Evolutionary conservation across 2,329 filamentous ascomycete species (phyloP).

Genomic region (Lanzia echinophila): DNA sequence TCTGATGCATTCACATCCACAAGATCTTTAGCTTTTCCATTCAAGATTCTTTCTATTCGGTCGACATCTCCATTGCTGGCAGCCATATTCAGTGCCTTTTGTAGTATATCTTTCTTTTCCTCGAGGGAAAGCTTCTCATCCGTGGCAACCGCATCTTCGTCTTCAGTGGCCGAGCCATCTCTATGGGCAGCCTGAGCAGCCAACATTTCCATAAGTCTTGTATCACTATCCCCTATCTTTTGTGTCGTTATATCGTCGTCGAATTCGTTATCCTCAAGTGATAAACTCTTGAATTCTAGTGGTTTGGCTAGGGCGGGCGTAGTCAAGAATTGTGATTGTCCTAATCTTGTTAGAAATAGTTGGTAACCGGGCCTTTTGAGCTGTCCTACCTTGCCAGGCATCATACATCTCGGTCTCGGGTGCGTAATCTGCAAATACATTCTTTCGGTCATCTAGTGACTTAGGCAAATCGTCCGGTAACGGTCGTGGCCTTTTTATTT

Average conservation of each 20-base stretch:
- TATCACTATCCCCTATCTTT: slow-evolving; percentile 69
- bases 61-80: slow-evolving; percentile 92
- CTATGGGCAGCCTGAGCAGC: slow-evolving; percentile 86
- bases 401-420: slow-evolving; percentile 96
- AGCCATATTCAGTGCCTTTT: slow-evolving; percentile 88
- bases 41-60: slow-evolving; percentile 68
- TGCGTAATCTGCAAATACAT: slow-evolving; percentile 53
- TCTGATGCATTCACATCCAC: slow-evolving; percentile 84
- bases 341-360: slow-evolving; percentile 40
- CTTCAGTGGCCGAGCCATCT: slow-evolving; percentile 63
- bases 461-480: slow-evolving; percentile 84
- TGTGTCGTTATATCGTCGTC: slow-evolving; percentile 52
- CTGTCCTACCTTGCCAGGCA: slow-evolving; percentile 79
- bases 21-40: slow-evolving; percentile 65
- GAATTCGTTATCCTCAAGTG: slow-evolving; percentile 70
- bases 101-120: slow-evolving; percentile 75
- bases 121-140: slow-evolving; percentile 67
- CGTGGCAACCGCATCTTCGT: slow-evolving; percentile 72
- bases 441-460: slow-evolving; percentile 81
- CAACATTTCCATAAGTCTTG: slow-evolving; percentile 89
- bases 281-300: slow-evolving; percentile 72
- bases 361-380: slow-evolving; percentile 6
- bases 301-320: slow-evolving; percentile 79
- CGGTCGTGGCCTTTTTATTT: slow-evolving; percentile 35
- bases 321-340: slow-evolving; percentile 91